These are phyloP conservation scores for Lodderomyces jiufengensis DNA, from an alignment of 1,139 yeast genomes.

Conservation along the genomic window DNA sequence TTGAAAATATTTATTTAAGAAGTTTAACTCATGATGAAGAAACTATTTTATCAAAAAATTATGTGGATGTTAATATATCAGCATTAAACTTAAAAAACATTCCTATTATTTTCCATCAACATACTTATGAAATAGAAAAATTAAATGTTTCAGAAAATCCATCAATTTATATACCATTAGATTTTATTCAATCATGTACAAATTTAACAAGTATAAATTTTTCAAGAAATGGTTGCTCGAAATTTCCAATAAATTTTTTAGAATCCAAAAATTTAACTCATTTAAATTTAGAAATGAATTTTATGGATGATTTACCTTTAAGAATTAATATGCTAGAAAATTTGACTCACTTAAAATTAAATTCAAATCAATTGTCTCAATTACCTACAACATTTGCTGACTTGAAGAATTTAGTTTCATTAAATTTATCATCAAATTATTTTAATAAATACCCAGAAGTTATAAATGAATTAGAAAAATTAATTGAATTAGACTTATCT, in stretches of 20 bases:
- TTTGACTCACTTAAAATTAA: conserved; percentile 56
- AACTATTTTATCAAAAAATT: conserved; percentile 57
- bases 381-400: conserved; percentile 64
- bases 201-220: conserved; percentile 66
- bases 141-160: conserved; percentile 87
- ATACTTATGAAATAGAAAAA: conserved; percentile 76
- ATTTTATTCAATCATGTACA: conserved; percentile 79
- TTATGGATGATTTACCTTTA: conserved; percentile 59
- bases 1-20: conserved; percentile 68
- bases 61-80: conserved; percentile 71
- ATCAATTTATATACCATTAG: conserved; percentile 76
- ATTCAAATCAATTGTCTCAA: conserved; percentile 66
- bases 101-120: conserved; percentile 79
- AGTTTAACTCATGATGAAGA: conserved; percentile 69
- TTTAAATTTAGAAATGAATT: conserved; percentile 76
- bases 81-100: conserved; percentile 77
- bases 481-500: conserved; percentile 73
- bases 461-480: conserved; percentile 55
- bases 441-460: conserved; percentile 67
- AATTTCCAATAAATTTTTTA: conserved; percentile 69
- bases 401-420: conserved; percentile 50
- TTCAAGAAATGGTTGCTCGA: conserved; percentile 69
- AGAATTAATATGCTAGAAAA: conserved; percentile 51
- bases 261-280: conserved; percentile 67
- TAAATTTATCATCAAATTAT: conserved; percentile 81